Percentiles rank a stretch among this genome's conserved stretches.
Evolutionary conservation across 176 grass and related monocot genomes (phyloP).

Genomic region (Puya raimondii): DNA sequence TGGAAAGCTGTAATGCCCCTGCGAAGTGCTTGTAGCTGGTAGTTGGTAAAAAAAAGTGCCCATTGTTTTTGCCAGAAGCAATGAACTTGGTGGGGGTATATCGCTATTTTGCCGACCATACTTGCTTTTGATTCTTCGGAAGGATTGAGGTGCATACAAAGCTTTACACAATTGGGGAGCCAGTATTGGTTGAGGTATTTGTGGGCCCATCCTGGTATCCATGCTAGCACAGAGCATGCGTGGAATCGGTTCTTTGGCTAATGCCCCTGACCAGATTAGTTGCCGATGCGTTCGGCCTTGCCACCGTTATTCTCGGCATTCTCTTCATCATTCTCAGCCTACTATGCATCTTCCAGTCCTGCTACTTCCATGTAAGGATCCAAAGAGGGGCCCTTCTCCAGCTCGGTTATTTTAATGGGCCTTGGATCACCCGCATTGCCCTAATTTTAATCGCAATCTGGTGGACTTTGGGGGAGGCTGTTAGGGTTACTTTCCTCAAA

Average conservation of each 20-base stretch:
- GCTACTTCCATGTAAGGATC: slow-evolving; percentile 53
- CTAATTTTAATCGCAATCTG: slow-evolving; percentile 75
- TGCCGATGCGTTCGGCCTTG: slow-evolving; percentile 84
- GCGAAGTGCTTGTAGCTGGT: no score
- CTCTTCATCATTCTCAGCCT: slow-evolving; percentile 56
- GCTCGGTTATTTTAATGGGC: slow-evolving; percentile 81
- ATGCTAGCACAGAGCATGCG: slow-evolving; percentile 94
- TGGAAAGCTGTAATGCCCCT: not conserved
- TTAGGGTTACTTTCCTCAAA: slow-evolving; percentile 68
- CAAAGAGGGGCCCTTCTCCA: slow-evolving; percentile 32
- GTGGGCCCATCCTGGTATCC: slow-evolving; percentile 48
- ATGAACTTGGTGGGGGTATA: not conserved
- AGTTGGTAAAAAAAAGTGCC: no score
- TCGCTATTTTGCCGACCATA: slow-evolving; percentile 2
- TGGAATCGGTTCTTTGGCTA: slow-evolving; percentile 75
- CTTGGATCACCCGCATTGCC: slow-evolving; percentile 67
- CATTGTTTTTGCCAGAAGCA: not conserved
- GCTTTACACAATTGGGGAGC: slow-evolving; percentile 20
- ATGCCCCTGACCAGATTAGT: slow-evolving; percentile 86
- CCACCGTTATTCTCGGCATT: slow-evolving; percentile 59
- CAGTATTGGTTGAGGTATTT: slow-evolving; percentile 32
- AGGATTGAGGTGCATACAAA: slow-evolving; percentile 34
- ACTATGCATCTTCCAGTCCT: slow-evolving; percentile 47
- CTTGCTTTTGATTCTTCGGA: slow-evolving; percentile 7
- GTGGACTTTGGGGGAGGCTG: slow-evolving; percentile 70